Evolutionary conservation across 306 rosid species (phyloP), one percentile per base, ranked within the genome.

Genomic region (Prunus kanzakura): DNA sequence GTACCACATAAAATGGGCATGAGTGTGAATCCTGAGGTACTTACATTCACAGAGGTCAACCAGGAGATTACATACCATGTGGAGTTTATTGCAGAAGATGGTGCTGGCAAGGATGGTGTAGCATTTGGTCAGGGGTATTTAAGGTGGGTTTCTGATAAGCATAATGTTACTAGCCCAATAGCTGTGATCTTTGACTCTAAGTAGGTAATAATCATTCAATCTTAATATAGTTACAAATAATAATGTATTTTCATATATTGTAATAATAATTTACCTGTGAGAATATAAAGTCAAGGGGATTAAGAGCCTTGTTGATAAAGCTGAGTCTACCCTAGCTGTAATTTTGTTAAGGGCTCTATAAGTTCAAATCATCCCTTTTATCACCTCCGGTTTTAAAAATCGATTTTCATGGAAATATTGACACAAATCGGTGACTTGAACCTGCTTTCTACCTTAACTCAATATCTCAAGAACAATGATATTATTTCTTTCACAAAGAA

Each of bases 161-260:
- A 84, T 68, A 62, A 80, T 16, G 90, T 87, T 69, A 74, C 74
- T 20, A 87, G 64, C 74, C 90, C 90, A 32, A 41, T 89, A 67
- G 23, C 86, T 16, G 54, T 84, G 56, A 25, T 57, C 35, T 87
- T 72, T 27, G n/a, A 35, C 43, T 32, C 38, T 32, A 32, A 8
- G 11, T 45, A 45, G 12, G 12, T 45, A 45, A 30, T 30, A 4
- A 32, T 32, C 38, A 32, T 32, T 32, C 38, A 32, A 32, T 32
- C 38, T 32, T 32, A 32, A 32, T 32, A 1, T 32, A 32, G 38
- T 32, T 32, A 32, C 38, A 32, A 32, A 19, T 54, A 54, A 55
- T n/a, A 19, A n/a, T 55, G 61, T 8, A 8, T 19, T 8, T 55
- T 11, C 20, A 2, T 23, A n/a, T 8, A 20, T 55, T n/a, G 19